Evolutionary conservation across 345 rosid genomes (phyloP), one percentile per base, ranked within the genome.

Genomic region (Syzygium grande): DNA sequence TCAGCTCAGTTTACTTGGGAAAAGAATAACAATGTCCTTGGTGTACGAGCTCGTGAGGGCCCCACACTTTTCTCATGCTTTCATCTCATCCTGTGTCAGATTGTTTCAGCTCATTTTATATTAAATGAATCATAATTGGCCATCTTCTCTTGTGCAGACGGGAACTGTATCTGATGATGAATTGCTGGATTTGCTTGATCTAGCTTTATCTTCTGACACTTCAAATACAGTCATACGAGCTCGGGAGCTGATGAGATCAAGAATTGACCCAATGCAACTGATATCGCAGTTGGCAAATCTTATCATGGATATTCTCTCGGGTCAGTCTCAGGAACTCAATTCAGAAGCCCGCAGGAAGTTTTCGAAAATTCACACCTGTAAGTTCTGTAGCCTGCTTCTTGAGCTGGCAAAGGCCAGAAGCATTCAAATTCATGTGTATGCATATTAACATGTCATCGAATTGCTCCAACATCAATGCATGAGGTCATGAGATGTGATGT

Each of bases 121-220:
- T 52, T 87, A 29, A 53, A 41, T 51, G 8, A 85, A 73, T 30
- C 14, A n/a, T 38, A 53, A 9, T 30, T 68, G 15, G 83, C 83
- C 49, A 38, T 73, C 89, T 87, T 52, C 59, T 85, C 10, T 85
- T 63, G 34, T 92, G 91, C 94, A 96, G 99, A 93, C 95, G 89
- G 99, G 99, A 85, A 94, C 92, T 87, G 99, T 96, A 88, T 95
- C 99, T 80, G 99, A 98, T 86, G 99, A 96, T 89, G 99, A 98
- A 86, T 90, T 98, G 93, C 96, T 96, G 84, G 97, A 95, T 90
- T 92, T 97, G 89, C 97, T 97, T 86, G 98, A 96, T 91, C 92
- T 96, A 80, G 99, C 99, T 68, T 87, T 98, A 90, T 98, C 99
- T 55, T 96, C 95, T 85, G 98, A 96, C 91, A 96, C 98, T 59